Conservation (phyloP, 2,329 filamentous ascomycete species). For the Trichoderma koningiopsis region DNA sequence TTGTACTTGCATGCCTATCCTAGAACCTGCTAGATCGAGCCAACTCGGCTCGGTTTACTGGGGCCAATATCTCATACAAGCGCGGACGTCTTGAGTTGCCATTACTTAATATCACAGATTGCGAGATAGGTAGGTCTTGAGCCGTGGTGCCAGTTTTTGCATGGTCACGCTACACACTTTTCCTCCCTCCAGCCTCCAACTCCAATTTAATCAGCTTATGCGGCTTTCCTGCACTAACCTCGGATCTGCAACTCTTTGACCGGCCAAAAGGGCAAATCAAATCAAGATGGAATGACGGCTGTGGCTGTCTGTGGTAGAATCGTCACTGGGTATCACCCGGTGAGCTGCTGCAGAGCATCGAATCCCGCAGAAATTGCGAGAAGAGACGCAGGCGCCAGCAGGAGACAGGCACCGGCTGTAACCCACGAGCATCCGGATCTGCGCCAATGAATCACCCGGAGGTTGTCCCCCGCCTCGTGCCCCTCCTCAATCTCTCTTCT, state of each 20-base stretch:
- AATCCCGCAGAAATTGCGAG: constrained; percentile 3
- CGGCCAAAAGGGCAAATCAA: not conserved
- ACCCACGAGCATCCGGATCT: constrained; percentile 3
- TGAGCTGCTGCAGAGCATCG: constrained; percentile 2
- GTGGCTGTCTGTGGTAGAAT: not conserved
- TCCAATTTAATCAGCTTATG: constrained; percentile 9
- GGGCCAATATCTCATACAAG: not conserved
- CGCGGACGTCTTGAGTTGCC: not conserved
- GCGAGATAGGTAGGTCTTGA: not conserved
- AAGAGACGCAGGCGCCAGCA: not conserved
- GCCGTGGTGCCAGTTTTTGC: constrained; percentile 15
- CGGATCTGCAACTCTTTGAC: constrained; percentile 4
- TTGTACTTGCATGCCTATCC: not conserved
- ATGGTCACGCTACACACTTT: constrained; percentile 25
- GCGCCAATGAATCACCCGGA: constrained; percentile 5
- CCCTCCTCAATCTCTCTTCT: not conserved
- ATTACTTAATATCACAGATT: constrained; percentile 23
- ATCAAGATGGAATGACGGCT: not conserved
- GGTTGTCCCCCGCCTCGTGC: constrained; percentile 6
- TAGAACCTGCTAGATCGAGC: not conserved
- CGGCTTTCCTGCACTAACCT: not conserved
- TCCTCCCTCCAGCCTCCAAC: constrained; percentile 4
- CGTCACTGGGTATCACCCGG: not conserved
- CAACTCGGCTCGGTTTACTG: not conserved
- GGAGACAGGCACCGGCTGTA: not conserved